Evolutionary conservation across 2,329 filamentous ascomycete genomes (phyloP), one percentile per base, ranked within the genome.

Genomic region (Beauveria rudraprayagi): DNA sequence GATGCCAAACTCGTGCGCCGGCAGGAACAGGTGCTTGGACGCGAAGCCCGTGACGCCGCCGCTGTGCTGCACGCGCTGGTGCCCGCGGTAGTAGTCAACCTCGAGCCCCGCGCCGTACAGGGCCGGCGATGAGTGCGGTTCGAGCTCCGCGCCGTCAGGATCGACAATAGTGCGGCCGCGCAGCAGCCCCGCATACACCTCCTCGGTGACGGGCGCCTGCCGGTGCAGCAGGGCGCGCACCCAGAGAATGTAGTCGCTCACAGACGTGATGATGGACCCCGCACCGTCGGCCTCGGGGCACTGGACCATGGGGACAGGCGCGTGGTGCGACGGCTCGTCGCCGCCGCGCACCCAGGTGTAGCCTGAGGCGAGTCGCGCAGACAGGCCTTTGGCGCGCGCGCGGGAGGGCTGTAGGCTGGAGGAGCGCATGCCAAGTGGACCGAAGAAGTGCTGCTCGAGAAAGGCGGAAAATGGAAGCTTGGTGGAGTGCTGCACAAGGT

Each of bases 201-300:
- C 58, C 0, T 70, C 64, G 5, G 58, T 69, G 16, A 72, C 65
- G 0, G 68, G 70, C 0, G 54, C 62, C 19, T 68, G 56, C 0
- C 44, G 61, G 48, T 69, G 66, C 61, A 72, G 63, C 40, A 72
- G 51, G 0, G 69, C 69, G 40, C 65, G 64, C 51, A 72, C 63
- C 60, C 66, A 72, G 55, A 67, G 70, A 60, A 70, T 60, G 50
- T 68, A 69, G 54, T 72, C 70, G 22, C 66, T 67, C 8, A 63
- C 68, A 5, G 66, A 71, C 1, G 70, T 65, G 10, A 71, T 56
- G 5, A 72, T 61, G 1, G 67, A 70, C 2, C 70, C 70, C 0
- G 71, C 70, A 0, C 70, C 71, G 51, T 72, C 67, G 1, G 63
- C 67, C 55, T 72, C 71, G 0, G 66, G 67, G 5, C 62, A 63